Evolutionary conservation across 2,329 filamentous ascomycete genomes (phyloP).

Genomic region (Sporothrix pallida): DNA sequence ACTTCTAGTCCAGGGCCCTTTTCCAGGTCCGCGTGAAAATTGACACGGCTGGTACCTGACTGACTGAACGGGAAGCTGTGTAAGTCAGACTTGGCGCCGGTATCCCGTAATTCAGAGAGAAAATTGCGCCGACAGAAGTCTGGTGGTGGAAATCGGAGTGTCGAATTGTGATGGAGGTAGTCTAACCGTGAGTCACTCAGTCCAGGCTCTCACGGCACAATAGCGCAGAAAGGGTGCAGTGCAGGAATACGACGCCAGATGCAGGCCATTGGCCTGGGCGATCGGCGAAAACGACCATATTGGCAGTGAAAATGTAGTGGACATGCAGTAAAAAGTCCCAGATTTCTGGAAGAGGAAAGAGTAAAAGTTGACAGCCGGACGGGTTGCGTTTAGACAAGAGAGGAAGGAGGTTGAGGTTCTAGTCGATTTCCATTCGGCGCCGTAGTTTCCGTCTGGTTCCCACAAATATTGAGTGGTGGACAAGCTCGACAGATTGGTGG

Average conservation of each 20-base stretch:
- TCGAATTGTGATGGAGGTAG: neutral
- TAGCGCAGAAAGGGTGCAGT: no score
- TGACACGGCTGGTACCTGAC: conserved; percentile 4
- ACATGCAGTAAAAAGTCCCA: neutral
- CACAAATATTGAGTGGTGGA: neutral
- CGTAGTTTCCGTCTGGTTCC: neutral
- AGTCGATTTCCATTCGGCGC: neutral
- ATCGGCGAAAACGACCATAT: neutral
- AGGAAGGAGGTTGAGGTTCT: conserved; percentile 18
- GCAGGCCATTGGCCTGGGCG: neutral
- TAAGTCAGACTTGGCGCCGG: neutral
- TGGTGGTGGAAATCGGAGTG: neutral
- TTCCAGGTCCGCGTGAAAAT: neutral
- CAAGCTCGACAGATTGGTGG: neutral
- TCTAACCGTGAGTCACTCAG: conserved; percentile 13
- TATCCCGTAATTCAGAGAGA: neutral
- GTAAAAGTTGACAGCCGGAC: no score
- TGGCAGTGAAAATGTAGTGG: no score
- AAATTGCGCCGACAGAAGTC: neutral
- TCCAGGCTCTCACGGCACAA: neutral
- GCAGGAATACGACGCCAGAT: neutral
- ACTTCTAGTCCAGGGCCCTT: neutral
- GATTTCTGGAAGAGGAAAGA: neutral
- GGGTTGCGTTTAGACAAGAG: neutral
- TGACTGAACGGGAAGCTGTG: neutral